These are phyloP conservation scores for Phytopythium vexans DNA, from an alignment of 352 stramenopile genomes.

Conservation along the genomic window DNA sequence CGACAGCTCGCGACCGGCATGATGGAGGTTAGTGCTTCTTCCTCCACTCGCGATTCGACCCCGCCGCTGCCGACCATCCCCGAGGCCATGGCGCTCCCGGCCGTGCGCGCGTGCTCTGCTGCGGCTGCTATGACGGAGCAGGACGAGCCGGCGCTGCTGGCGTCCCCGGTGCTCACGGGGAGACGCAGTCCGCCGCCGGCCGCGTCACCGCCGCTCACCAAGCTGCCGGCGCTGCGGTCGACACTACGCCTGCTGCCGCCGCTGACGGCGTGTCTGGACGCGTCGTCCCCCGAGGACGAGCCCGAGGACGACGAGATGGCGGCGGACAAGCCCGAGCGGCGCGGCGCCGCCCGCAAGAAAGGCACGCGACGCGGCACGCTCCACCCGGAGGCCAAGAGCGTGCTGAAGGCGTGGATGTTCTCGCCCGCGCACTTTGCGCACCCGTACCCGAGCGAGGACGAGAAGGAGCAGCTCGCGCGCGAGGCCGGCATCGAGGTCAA, in stretches of 20 bases:
- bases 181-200: constrained; percentile 20
- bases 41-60: background rate
- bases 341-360: constrained; percentile 54
- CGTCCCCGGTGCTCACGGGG: constrained; percentile 37
- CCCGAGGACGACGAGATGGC: constrained; percentile 19
- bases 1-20: background rate
- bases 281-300: constrained; percentile 17
- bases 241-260: constrained; percentile 58
- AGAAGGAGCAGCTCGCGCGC: constrained; percentile 79
- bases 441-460: constrained; percentile 84
- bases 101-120: no score
- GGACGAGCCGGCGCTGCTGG: constrained; percentile 15
- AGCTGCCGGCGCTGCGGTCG: constrained; percentile 63
- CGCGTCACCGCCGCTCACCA: constrained; percentile 39
- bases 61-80: background rate
- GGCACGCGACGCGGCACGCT: constrained; percentile 77
- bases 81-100: background rate
- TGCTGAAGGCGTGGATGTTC: constrained; percentile 90
- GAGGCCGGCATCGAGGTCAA: constrained; percentile 87
- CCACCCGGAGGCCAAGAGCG: constrained; percentile 81
- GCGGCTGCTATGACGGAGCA: constrained; percentile 9
- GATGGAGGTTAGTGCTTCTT: background rate
- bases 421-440: constrained; percentile 86
- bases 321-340: background rate
- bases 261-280: constrained; percentile 44